A percentile compares a stretch with the other conserved stretches of the same genome.
These are phyloP conservation scores for Salix dunnii DNA, from an alignment of 345 rosid genomes.

Conservation along the genomic window DNA sequence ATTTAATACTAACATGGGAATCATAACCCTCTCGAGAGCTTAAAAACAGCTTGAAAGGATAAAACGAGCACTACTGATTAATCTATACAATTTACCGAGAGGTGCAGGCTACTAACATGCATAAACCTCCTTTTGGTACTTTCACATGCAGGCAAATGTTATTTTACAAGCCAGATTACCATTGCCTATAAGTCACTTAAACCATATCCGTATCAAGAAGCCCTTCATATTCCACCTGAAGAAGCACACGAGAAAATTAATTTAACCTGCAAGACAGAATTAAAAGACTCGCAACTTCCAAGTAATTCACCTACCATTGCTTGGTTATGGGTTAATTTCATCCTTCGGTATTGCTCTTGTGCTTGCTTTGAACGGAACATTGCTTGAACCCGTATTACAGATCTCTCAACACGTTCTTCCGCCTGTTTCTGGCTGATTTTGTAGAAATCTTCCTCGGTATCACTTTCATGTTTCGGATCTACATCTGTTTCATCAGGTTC, in stretches of 20 bases:
- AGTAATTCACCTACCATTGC: slow-evolving; percentile 51
- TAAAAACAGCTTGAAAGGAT: slow-evolving; percentile 14
- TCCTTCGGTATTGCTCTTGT: slow-evolving; percentile 78
- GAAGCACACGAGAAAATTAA: slow-evolving; percentile 6
- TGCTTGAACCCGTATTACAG: slow-evolving; percentile 80
- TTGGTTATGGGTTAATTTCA: slow-evolving; percentile 61
- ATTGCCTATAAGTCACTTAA: slow-evolving; percentile 7
- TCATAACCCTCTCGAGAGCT: slow-evolving; percentile 14
- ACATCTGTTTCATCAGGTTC: slow-evolving; percentile 29
- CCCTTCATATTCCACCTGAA: slow-evolving; percentile 67
- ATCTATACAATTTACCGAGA: slow-evolving; percentile 20
- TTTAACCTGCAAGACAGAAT: background rate
- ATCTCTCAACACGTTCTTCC: slow-evolving; percentile 81
- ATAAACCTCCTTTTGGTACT: background rate
- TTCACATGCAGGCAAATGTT: background rate
- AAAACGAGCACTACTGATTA: background rate
- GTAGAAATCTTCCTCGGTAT: slow-evolving; percentile 68
- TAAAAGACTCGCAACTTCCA: background rate
- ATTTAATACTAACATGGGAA: background rate
- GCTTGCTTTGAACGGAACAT: slow-evolving; percentile 97
- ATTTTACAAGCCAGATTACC: background rate
- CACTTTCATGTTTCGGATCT: slow-evolving; percentile 38
- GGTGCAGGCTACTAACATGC: slow-evolving; percentile 9
- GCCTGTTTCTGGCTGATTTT: slow-evolving; percentile 75
- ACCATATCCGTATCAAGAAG: slow-evolving; percentile 24